Conservation (phyloP, 2,329 filamentous ascomycete genomes). For the Harringtonia aguacate region DNA sequence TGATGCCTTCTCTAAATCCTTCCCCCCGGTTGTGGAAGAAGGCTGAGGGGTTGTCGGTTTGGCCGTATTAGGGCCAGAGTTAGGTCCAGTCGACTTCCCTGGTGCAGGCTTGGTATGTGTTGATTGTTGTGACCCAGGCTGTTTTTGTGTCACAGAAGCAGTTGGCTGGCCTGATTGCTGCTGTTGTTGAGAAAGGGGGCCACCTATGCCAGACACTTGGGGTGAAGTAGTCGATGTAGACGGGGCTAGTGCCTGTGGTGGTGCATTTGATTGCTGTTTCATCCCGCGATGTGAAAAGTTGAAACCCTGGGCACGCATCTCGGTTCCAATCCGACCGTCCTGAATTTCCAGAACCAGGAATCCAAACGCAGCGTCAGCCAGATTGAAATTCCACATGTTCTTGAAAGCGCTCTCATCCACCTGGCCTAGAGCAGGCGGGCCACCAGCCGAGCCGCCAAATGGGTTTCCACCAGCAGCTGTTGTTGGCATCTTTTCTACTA, state of each 20-base stretch:
- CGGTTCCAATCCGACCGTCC: conserved; percentile 88
- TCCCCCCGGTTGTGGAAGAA: conserved; percentile 30
- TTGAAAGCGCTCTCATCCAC: conserved; percentile 99
- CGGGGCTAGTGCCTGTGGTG: conserved; percentile 22
- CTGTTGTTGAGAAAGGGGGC: conserved; percentile 10
- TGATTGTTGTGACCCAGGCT: conserved; percentile 26
- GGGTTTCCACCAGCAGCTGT: conserved; percentile 94
- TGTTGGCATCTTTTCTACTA: conserved; percentile 97
- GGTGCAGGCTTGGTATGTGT: not conserved
- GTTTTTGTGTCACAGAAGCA: conserved; percentile 18
- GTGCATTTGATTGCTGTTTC: conserved; percentile 50
- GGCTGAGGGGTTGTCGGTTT: conserved; percentile 39
- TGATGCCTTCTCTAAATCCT: conserved; percentile 47
- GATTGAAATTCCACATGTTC: conserved; percentile 99
- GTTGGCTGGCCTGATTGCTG: conserved; percentile 16
- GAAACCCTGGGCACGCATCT: conserved; percentile 98
- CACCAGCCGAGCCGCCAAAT: conserved; percentile 76
- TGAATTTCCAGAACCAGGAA: conserved; percentile 94
- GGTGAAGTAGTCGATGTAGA: conserved; percentile 21
- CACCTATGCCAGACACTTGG: conserved; percentile 14
- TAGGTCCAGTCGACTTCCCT: conserved; percentile 29
- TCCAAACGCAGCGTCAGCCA: conserved; percentile 94
- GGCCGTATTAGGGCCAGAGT: conserved; percentile 17
- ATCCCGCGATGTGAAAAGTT: conserved; percentile 94
- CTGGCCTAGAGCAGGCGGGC: conserved; percentile 64